Evolutionary conservation across 2,329 filamentous ascomycete genomes (phyloP).

Genomic region (Fusarium secorum): DNA sequence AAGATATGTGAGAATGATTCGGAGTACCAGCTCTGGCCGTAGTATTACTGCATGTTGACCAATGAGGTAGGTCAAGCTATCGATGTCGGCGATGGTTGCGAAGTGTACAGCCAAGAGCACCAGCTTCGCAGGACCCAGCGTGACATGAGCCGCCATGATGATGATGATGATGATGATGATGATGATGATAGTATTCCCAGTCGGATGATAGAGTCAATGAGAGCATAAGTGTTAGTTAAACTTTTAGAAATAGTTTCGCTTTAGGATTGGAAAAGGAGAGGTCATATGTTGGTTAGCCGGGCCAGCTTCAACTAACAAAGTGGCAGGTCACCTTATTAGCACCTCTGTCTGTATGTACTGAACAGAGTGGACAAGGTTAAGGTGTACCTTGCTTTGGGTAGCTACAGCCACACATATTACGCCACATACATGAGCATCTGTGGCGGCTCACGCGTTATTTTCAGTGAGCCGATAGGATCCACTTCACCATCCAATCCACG

Average conservation of each 20-base stretch:
- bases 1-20: constrained; percentile 78
- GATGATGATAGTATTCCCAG: neutral
- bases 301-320: constrained; percentile 21
- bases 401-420: constrained; percentile 13
- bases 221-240: neutral
- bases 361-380: neutral
- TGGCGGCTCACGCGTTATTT: constrained; percentile 10
- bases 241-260: neutral
- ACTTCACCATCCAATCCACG: constrained; percentile 31
- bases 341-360: neutral
- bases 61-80: constrained; percentile 67
- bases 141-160: constrained; percentile 37
- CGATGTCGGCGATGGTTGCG: constrained; percentile 71
- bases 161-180: neutral
- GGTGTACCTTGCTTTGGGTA: neutral
- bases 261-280: neutral
- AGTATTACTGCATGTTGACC: constrained; percentile 65
- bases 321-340: constrained; percentile 9
- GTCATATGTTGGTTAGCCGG: neutral
- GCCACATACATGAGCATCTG: neutral
- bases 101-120: constrained; percentile 77
- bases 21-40: constrained; percentile 70
- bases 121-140: constrained; percentile 71
- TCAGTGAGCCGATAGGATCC: constrained; percentile 5
- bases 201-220: neutral